Base-by-base conservation (phyloP, 805 yeast species). In the Cyberlindnera nakhonratchasimensis region DNA sequence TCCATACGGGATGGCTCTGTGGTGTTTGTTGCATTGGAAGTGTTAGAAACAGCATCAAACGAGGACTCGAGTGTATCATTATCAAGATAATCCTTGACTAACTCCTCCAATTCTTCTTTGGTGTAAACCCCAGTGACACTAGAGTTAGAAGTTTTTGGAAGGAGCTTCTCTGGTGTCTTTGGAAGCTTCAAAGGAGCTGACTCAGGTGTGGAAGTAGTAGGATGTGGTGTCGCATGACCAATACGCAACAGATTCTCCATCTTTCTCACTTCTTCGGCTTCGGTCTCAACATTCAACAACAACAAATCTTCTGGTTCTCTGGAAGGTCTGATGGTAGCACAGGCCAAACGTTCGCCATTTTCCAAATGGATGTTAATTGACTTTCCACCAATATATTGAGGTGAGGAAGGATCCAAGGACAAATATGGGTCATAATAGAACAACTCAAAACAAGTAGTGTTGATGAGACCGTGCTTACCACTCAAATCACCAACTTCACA, bases 401-500 rank as follows among this genome's bases (percentile, higher is more conserved):
- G 71, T 35, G 77, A 70, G 36, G 63, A 60, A 28, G 75, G 74
- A 53, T 79, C 71, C 59, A 83, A 71, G 0, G 89, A 80, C 40
- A 84, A 60, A 59, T 72, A 83, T 6, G 81, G 82, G 55, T 84
- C 90, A 45, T 70, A 64, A 59, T 79, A 84, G 45, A 70, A 69
- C 22, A 77, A 66, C 61, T 80, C 82, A 60, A 76, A 80, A 58
- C 87, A 81, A 11, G 86, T 81, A 17, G 86, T 72, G 57, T 81
- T 73, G 55, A 84, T 79, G 64, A 66, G 73, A 11, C 91, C 91
- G 62, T 83, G 89, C 59, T 82, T 83, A 33, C 91, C 91, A 26
- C 86, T 75, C 53, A 83, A 74, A 57, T 83, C 90, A 44, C 91
- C 91, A 31, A 82, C 76, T 61, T 80, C 80, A 59, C 88, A 83